Base-by-base conservation (phyloP, 371 early-diverging fungal genomes). In the Saksenaea vasiformis region DNA sequence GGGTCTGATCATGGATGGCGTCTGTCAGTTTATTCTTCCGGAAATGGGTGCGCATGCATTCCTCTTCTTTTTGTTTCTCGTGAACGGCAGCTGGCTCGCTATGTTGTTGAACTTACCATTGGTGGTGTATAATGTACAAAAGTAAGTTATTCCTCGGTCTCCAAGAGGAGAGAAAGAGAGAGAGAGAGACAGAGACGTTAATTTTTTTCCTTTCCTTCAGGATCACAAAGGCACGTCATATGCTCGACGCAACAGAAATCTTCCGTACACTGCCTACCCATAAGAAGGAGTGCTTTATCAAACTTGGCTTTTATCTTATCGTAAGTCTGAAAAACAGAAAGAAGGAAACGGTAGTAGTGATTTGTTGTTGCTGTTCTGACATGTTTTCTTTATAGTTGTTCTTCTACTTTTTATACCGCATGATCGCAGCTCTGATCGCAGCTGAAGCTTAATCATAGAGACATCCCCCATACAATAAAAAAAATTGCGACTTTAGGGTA, bases 241-340 rank as follows among this genome's bases (percentile, higher is more conserved):
- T 91, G 86, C 94, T 89, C 73, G 97, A 97, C 72, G 93, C 96
- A 3, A 96, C 96, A 36, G 95, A 94, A 73, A 94, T 97, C 62
- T 97, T 97, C 84, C 87, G 95, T 64, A 94, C 94, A 9, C 71
- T 96, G 58, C 78, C 87, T 10, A 81, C 79, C 60, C 93, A 95
- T 76, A 97, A 97, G 82, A 88, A 88, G 74, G 97, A 96, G 77
- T 86, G 90, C 76, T 95, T 95, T 73, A 79, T 92, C 74, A 97
- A 97, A 77, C 87, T 96, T 34, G 95, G 88, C 28, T 97, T 97
- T 65, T 96, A 95, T 72, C 86, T 94, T 60, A 67, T 94, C 17
- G 78, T 78, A 74, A 72, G 73, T 74, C 7, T 38, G 24, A 35
- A 34, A 31, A 9, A 9, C n/a, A n/a, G n/a, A 9, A 22, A 38